Conservation (phyloP, 108 stramenopile species). For the Stephanodiscus minutulus region DNA sequence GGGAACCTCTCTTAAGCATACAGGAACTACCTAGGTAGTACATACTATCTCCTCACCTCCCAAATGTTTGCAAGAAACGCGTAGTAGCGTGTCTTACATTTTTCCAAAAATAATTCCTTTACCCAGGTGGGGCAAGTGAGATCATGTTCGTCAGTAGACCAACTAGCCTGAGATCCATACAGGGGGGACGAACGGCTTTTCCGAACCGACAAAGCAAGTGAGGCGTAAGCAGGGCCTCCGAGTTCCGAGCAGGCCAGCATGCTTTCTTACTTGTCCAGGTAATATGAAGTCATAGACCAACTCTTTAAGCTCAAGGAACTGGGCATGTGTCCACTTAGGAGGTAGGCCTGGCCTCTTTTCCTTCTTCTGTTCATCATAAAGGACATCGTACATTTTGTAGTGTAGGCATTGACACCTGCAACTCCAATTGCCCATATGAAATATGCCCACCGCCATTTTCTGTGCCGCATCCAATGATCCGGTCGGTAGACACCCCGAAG, state of each 20-base stretch:
- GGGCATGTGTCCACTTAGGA: slow-evolving; percentile 10
- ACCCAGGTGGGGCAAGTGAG: no score
- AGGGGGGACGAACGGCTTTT: no score
- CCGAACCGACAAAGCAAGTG: no score
- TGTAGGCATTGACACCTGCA: slow-evolving; percentile 13
- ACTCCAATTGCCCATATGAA: slow-evolving; percentile 34
- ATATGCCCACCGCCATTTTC: slow-evolving; percentile 49
- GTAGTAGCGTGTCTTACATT: neutral
- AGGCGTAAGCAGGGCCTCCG: no score
- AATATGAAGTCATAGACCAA: slow-evolving; percentile 13
- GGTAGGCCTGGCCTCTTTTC: neutral
- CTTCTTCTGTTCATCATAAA: slow-evolving; percentile 16
- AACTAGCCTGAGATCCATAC: no score
- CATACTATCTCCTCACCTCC: no score
- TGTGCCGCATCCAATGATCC: slow-evolving; percentile 22
- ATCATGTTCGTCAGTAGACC: no score
- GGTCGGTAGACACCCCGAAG: slow-evolving; percentile 19
- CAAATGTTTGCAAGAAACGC: no score
- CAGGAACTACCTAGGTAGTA: no score
- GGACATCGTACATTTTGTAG: slow-evolving; percentile 3
- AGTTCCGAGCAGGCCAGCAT: neutral
- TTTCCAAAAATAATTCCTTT: neutral
- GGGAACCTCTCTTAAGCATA: no score
- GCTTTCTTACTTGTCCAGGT: neutral
- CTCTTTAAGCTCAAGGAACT: slow-evolving; percentile 9